Evolutionary conservation across 2,329 filamentous ascomycete genomes (phyloP), one percentile per base, ranked within the genome.

Genomic region (Colletotrichum sp.): DNA sequence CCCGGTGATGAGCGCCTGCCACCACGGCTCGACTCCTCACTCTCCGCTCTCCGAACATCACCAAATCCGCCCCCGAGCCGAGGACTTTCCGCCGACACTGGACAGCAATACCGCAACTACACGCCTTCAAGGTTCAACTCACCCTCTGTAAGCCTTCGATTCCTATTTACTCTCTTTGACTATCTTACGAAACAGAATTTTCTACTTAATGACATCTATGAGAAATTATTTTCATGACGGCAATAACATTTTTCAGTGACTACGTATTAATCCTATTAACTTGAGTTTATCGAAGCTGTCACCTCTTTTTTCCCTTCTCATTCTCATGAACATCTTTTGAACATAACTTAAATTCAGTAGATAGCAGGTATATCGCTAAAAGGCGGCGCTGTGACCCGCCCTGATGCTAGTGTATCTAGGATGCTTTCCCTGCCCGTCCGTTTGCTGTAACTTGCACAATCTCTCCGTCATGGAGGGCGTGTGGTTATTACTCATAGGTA

Each of bases 31-130:
- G 55, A 70, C 36, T 62, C 28, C 57, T 63, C 36, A 63, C 18
- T 30, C 7, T 34, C 68, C 28, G 60, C 68, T 26, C 57, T 63
- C 68, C 68, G 68, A 70, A 49, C 36, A 63, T 70, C 57, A 63
- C 36, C 68, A 70, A 32, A 55, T 63, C 68, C 68, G 68, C 28
- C 68, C 66, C 68, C 68, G 57, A 70, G 68, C 68, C 68, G 68
- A 70, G 57, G 65, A 28, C 34, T 28, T 70, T 70, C 68, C 16
- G 34, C 68, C 68, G 68, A 70, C 39, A 49, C 39, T 49, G 39
- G 18, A 49, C 57, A 52, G 36, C 34, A 28, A 21, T 15, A 52
- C 32, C 16, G 66, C 52, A 60, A 18, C 66, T 12, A 15, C 32
- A 36, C 18, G 16, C 16, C 24, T 59, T 59, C 24, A 57, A 39